Base-by-base conservation (phyloP, 225 moss, liverwort and hornwort genomes). In the Straminergon stramineum region DNA sequence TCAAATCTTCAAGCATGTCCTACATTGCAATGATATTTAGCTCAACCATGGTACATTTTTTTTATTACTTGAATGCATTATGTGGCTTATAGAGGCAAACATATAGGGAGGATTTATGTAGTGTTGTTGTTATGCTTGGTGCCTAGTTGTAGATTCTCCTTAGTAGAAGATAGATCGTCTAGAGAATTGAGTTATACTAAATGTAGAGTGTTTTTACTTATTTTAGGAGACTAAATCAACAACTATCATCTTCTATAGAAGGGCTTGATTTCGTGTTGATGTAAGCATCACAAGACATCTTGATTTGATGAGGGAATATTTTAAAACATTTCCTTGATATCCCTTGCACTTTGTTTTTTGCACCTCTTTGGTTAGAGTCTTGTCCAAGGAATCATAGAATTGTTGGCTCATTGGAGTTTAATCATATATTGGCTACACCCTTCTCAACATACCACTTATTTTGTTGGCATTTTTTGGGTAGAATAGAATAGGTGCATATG, bases 351-450 rank as follows among this genome's bases (percentile, higher is more conserved):
- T 51, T 31, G 3, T 51, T 12, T 75, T 31, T 51, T 30, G 15
- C 11, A 18, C 11, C 0, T 18, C 18, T 31, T 30, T 19, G 4
- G 4, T 31, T 48, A 75, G 19, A 31, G 12, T 12, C 75, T 48
- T 75, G 19, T 51, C 19, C 4, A 48, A 75, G 19, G 0, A 1
- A 1, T 48, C 18, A 48, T 0, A 0, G 9, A 48, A 2, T 45
- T 45, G 9, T 10, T 28, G 17, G 10, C 30, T 48, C 28, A 3
- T 28, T 48, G 31, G 51, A 51, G 10, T 75, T 12, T 7, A 31
- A 51, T 48, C 11, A 31, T 18, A 1, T 75, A 51, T 31, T 75
- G 51, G 2, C 11, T 1, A 4, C 1, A 0, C 6, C 2, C 0
- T 48, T 19, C 31, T 48, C 18, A 48, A 48, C 2, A 11, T 18